Evolutionary conservation across 352 stramenopile species (phyloP).

Genomic region (Phytophthora ramorum): DNA sequence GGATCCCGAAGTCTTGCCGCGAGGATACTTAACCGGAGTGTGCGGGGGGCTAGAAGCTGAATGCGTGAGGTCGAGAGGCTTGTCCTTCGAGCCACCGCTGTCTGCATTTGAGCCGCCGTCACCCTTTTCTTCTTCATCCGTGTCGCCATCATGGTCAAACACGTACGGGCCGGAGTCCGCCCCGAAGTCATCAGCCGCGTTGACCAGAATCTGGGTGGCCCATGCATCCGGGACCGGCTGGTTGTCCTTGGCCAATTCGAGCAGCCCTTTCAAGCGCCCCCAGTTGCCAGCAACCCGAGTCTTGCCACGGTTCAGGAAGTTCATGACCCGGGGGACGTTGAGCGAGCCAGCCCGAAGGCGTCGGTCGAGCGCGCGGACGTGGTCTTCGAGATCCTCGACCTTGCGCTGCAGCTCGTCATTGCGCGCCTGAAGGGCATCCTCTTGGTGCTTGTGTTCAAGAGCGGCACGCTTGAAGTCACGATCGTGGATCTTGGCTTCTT

Average conservation of each 20-base stretch:
- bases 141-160: too few relatives aligned
- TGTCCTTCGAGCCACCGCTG: not conserved
- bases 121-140: too few relatives aligned
- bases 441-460: too few relatives aligned
- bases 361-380: too few relatives aligned
- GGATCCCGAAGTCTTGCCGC: too few relatives aligned
- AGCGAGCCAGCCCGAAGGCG: not conserved
- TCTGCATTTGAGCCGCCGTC: not conserved
- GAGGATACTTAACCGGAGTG: too few relatives aligned
- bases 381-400: too few relatives aligned
- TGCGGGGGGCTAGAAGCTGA: too few relatives aligned
- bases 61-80: not conserved
- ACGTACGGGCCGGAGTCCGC: not conserved
- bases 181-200: not conserved
- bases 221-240: not conserved
- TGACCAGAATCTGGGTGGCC: not conserved
- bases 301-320: not conserved
- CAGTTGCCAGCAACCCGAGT: not conserved
- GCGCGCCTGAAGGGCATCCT: too few relatives aligned
- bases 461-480: too few relatives aligned
- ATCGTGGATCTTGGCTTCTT: too few relatives aligned
- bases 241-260: not conserved
- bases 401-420: too few relatives aligned
- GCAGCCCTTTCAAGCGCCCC: not conserved
- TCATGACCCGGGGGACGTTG: not conserved